A percentile compares a stretch with the other conserved stretches of the same genome.
Conservation (phyloP, 2,329 filamentous ascomycete species). For the Neonectria ditissima region DNA sequence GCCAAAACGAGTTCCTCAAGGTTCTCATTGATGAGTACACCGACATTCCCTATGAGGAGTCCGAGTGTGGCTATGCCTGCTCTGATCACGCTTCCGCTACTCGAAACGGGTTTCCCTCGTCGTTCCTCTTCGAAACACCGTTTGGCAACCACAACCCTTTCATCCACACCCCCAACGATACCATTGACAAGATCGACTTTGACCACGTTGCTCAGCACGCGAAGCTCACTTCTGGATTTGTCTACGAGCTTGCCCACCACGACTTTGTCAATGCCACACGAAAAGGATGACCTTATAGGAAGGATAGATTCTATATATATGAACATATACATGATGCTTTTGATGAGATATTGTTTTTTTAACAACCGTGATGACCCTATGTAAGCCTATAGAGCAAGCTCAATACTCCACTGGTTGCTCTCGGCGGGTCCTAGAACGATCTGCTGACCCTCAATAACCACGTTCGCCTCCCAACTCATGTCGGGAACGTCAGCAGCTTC, state of each 20-base stretch:
- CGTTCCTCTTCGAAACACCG: constrained; percentile 72
- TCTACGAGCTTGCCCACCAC: constrained; percentile 55
- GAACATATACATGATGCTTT: not conserved
- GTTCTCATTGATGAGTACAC: constrained; percentile 53
- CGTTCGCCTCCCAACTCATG: not conserved
- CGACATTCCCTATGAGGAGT: constrained; percentile 57
- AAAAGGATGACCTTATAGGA: no score
- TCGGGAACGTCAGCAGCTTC: not conserved
- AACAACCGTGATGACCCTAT: no score
- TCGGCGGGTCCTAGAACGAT: not conserved
- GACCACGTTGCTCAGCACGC: constrained; percentile 75
- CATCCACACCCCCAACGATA: constrained; percentile 80
- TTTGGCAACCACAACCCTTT: constrained; percentile 73
- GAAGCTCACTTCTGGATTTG: constrained; percentile 60
- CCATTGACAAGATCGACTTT: constrained; percentile 75
- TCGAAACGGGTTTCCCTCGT: constrained; percentile 73
- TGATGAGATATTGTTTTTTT: not conserved
- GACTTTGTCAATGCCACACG: not conserved
- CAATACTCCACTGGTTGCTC: constrained; percentile 11
- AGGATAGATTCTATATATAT: not conserved
- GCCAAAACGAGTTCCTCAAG: constrained; percentile 53
- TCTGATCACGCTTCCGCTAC: constrained; percentile 74
- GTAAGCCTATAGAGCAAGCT: not conserved
- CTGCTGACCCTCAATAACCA: not conserved
- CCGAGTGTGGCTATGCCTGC: constrained; percentile 68